Evolutionary conservation across 1,284 basidiomycete species (phyloP).

Genomic region (Microbotryum violaceum): DNA sequence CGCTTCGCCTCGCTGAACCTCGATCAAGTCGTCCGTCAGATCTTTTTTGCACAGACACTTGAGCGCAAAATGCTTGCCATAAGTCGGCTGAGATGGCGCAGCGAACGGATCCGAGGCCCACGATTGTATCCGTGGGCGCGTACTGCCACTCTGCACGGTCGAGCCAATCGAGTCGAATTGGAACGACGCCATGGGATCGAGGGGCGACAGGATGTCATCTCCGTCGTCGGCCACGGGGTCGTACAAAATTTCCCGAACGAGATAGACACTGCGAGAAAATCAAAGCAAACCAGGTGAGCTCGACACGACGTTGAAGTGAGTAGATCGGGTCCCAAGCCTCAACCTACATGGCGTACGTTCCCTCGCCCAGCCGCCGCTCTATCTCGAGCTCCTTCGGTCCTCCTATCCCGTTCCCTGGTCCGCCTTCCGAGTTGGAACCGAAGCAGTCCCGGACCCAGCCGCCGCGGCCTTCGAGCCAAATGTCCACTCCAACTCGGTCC

Average conservation of each 20-base stretch:
- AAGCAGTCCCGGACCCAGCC: slow-evolving; percentile 30
- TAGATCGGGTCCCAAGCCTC: not conserved
- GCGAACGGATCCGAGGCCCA: slow-evolving; percentile 24
- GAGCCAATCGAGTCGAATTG: slow-evolving; percentile 19
- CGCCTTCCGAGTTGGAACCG: slow-evolving; percentile 11
- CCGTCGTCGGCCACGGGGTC: slow-evolving; percentile 41
- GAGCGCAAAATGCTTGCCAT: slow-evolving; percentile 85
- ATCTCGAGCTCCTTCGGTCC: slow-evolving; percentile 60
- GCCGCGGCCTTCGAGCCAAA: slow-evolving; percentile 30
- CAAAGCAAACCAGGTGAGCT: slow-evolving; percentile 7
- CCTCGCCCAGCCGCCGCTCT: slow-evolving; percentile 71
- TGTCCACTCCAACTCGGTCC: slow-evolving; percentile 33
- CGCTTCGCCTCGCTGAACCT: slow-evolving; percentile 83
- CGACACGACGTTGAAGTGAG: not conserved
- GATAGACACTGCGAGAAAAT: slow-evolving; percentile 56
- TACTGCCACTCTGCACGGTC: slow-evolving; percentile 14
- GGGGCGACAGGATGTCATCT: slow-evolving; percentile 41
- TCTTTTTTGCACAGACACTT: slow-evolving; percentile 93
- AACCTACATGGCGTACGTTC: slow-evolving; percentile 67
- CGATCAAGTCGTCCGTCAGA: slow-evolving; percentile 74
- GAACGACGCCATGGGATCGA: slow-evolving; percentile 36
- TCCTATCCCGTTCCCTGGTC: slow-evolving; percentile 24
- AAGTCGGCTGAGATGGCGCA: slow-evolving; percentile 38
- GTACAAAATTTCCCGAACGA: slow-evolving; percentile 73
- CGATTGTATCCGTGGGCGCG: slow-evolving; percentile 45